phyloP scores from a whole-genome alignment of 2,329 filamentous ascomycete species.

The Claviceps africana region DNA sequence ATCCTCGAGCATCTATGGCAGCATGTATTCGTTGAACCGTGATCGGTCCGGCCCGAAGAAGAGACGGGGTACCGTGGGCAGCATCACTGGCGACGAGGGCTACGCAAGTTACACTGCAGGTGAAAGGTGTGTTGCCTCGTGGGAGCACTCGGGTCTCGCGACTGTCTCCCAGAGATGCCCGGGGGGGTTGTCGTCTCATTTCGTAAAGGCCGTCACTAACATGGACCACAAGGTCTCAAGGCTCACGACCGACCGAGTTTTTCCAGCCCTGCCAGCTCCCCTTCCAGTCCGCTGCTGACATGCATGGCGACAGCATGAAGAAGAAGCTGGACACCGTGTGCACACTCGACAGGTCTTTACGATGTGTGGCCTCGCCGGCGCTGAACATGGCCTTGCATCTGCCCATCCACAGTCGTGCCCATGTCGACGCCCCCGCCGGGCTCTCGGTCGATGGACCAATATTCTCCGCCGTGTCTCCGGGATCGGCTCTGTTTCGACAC shows the following conservation, averaged over 20 bases:
- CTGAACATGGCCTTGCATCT: slow-evolving; percentile 31
- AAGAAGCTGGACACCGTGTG: slow-evolving; percentile 40
- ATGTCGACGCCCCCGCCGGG: slow-evolving; percentile 18
- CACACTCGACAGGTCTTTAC: slow-evolving; percentile 31
- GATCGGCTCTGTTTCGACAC: slow-evolving; percentile 28
- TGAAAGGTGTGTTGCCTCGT: slow-evolving; percentile 18
- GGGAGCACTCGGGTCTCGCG: background rate
- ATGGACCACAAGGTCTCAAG: slow-evolving; percentile 23
- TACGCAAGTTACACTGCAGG: slow-evolving; percentile 29
- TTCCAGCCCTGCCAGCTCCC: slow-evolving; percentile 36
- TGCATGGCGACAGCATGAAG: slow-evolving; percentile 37
- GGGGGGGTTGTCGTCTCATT: too few species aligned
- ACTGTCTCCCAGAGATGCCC: background rate
- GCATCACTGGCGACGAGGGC: slow-evolving; percentile 25
- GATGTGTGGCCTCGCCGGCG: slow-evolving; percentile 29
- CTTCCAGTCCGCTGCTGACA: slow-evolving; percentile 30
- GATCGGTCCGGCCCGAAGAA: slow-evolving; percentile 21
- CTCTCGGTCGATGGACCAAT: slow-evolving; percentile 31
- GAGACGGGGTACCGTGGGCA: slow-evolving; percentile 17
- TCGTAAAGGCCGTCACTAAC: too few species aligned
- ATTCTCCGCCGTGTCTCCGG: slow-evolving; percentile 34
- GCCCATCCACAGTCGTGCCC: slow-evolving; percentile 22
- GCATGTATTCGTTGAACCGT: slow-evolving; percentile 22
- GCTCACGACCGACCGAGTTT: slow-evolving; percentile 26
- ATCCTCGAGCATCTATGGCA: slow-evolving; percentile 26